A percentile compares a stretch with the other conserved stretches of the same genome.
Evolutionary conservation across 768 basidiomycete genomes (phyloP).

Genomic region (Amanita phalloides): DNA sequence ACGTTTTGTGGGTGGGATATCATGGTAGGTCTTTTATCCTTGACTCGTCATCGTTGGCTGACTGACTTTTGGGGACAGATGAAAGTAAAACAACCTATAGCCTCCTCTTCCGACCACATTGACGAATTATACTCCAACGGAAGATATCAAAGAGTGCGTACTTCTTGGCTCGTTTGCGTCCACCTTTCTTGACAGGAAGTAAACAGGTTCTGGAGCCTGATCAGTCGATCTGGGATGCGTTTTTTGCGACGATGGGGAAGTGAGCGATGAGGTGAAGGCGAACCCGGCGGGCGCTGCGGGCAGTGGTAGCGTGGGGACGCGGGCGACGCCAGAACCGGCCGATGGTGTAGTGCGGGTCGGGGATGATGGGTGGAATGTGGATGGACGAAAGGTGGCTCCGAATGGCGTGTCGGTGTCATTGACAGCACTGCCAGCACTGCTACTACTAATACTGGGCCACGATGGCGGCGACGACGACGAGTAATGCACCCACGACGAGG

Average conservation of each 20-base stretch:
- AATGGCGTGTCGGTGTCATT: no score
- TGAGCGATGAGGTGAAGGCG: not conserved
- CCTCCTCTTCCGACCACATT: slow-evolving; percentile 40
- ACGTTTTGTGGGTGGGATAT: slow-evolving; percentile 75
- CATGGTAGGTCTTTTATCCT: slow-evolving; percentile 36
- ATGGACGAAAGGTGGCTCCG: not conserved
- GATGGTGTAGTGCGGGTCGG: not conserved
- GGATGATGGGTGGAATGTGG: not conserved
- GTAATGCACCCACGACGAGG: not conserved
- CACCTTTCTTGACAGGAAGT: not conserved
- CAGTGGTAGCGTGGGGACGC: not conserved
- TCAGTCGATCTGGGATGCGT: slow-evolving; percentile 10
- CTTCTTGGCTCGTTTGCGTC: not conserved
- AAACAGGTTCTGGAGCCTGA: slow-evolving; percentile 44
- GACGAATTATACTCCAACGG: slow-evolving; percentile 19
- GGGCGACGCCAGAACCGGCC: not conserved
- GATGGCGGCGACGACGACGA: not conserved
- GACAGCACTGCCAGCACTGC: no score
- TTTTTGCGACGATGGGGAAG: slow-evolving; percentile 8
- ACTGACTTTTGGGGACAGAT: slow-evolving; percentile 35
- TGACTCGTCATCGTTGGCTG: slow-evolving; percentile 6
- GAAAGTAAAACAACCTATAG: slow-evolving; percentile 68
- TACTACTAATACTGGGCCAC: not conserved
- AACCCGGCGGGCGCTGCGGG: not conserved
- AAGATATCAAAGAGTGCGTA: slow-evolving; percentile 31